Evolutionary conservation across 208 protist genomes (phyloP).

Genomic region (Willaertia magna): DNA sequence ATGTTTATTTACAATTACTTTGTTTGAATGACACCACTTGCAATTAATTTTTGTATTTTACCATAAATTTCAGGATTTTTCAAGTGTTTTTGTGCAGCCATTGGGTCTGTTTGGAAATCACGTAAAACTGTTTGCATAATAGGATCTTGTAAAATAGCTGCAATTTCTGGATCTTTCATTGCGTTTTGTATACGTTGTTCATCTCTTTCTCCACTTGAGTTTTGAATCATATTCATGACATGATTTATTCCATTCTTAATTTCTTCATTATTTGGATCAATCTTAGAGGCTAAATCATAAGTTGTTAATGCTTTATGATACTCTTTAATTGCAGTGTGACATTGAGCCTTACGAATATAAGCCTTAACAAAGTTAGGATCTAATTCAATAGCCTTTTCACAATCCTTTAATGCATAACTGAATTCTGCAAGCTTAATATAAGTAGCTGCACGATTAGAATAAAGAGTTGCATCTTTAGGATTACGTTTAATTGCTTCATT

Average conservation of each 20-base stretch:
- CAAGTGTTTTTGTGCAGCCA: constrained; percentile 35
- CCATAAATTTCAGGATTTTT: constrained; percentile 61
- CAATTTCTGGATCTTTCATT: constrained; percentile 84
- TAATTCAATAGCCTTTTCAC: constrained; percentile 81
- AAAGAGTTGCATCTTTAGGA: constrained; percentile 74
- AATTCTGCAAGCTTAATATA: constrained; percentile 90
- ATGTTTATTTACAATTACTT: not conserved
- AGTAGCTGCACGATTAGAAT: constrained; percentile 81
- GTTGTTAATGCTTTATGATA: constrained; percentile 82
- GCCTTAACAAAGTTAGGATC: constrained; percentile 67
- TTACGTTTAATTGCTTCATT: constrained; percentile 79
- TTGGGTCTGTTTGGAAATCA: constrained; percentile 27
- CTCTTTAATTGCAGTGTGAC: constrained; percentile 83
- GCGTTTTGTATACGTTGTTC: constrained; percentile 70
- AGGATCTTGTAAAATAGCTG: constrained; percentile 53
- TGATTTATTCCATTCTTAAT: constrained; percentile 12
- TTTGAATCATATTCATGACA: not conserved
- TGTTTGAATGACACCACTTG: constrained; percentile 72
- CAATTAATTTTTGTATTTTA: constrained; percentile 90
- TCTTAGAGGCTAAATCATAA: constrained; percentile 80
- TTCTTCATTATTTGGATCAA: constrained; percentile 58
- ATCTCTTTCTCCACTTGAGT: constrained; percentile 36
- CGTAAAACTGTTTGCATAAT: constrained; percentile 29
- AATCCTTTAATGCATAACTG: constrained; percentile 76
- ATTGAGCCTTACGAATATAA: constrained; percentile 65